Evolutionary conservation across 2,329 filamentous ascomycete species (phyloP), one percentile per base, ranked within the genome.

Genomic region (Trichoderma sp.): DNA sequence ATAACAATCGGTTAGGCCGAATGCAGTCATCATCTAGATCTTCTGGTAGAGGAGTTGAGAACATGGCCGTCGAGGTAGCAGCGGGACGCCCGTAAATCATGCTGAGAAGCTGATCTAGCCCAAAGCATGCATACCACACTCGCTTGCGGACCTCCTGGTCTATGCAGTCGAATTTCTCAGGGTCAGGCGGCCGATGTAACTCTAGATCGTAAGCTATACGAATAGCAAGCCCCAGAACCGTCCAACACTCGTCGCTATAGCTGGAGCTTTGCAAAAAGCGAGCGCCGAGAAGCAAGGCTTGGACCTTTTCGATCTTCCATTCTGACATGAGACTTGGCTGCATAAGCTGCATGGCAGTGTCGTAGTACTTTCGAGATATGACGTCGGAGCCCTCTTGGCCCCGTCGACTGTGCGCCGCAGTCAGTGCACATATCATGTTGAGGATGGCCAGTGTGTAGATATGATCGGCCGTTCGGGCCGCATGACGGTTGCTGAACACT

Each of bases 1-100:
- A 58, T 10, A 66, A n/a, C 4, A 66, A 56, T 11, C 40, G 31
- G 4, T 29, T 49, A 1, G 63, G 63, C 40, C 63, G 63, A 49
- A 66, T 66, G 53, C 63, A 66, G n/a, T 66, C 63, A 29, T 66
- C 63, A 11, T 66, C 63, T 14, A 66, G 31, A 21, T 66, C 63
- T n/a, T 66, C 63, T 14, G 63, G 63, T 5, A 57, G 63, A 29
- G 63, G 63, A 13, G 63, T 66, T 16, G 53, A 58, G 37, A 66
- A 66, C 1, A 53, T 66, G n/a, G 63, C 21, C 14, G 63, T 66
- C 0, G 63, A 66, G 0, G 63, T 66, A 13, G 63, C 63, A 52
- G 63, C 52, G 8, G 63, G 63, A 19, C 63, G 63, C n/a, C 63
- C 63, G n/a, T 66, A 66, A 16, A 66, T 66, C 63, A 66, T 66